These are phyloP conservation scores for Candida sanyaensis DNA, from an alignment of 1,139 yeast genomes.

Conservation along the genomic window DNA sequence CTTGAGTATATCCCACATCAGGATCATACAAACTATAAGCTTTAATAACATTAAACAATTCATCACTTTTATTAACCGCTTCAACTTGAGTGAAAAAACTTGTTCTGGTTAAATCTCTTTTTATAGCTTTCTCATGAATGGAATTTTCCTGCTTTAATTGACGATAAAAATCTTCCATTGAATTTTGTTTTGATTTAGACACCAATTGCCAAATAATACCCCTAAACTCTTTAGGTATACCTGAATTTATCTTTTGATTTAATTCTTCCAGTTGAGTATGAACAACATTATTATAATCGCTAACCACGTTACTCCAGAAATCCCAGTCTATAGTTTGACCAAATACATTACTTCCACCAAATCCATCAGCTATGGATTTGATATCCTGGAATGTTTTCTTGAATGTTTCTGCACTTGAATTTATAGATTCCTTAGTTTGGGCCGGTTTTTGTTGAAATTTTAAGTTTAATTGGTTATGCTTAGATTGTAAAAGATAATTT, in stretches of 20 bases:
- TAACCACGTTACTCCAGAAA: constrained; percentile 82
- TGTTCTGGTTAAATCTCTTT: constrained; percentile 82
- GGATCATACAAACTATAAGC: constrained; percentile 86
- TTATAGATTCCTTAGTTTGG: constrained; percentile 48
- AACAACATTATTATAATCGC: constrained; percentile 71
- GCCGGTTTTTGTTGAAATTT: constrained; percentile 32
- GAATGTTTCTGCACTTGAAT: constrained; percentile 60
- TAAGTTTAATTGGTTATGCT: constrained; percentile 30
- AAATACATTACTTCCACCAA: constrained; percentile 24
- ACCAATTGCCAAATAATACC: constrained; percentile 93
- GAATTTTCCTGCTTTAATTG: constrained; percentile 55
- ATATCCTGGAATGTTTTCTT: constrained; percentile 63
- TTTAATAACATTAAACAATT: constrained; percentile 73
- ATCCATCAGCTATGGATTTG: constrained; percentile 48
- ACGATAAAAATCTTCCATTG: constrained; percentile 69
- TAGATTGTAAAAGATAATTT: constrained; percentile 40
- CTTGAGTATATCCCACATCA: constrained; percentile 96
- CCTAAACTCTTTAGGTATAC: constrained; percentile 82
- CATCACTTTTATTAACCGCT: constrained; percentile 51
- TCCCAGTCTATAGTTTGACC: constrained; percentile 69
- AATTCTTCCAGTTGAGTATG: constrained; percentile 59
- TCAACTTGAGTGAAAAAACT: constrained; percentile 70
- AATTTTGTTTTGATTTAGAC: constrained; percentile 73
- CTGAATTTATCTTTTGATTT: constrained; percentile 62
- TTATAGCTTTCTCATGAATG: constrained; percentile 74